Evolutionary conservation across 2,329 filamentous ascomycete genomes (phyloP).

Genomic region (Rugonectria rugulosa): DNA sequence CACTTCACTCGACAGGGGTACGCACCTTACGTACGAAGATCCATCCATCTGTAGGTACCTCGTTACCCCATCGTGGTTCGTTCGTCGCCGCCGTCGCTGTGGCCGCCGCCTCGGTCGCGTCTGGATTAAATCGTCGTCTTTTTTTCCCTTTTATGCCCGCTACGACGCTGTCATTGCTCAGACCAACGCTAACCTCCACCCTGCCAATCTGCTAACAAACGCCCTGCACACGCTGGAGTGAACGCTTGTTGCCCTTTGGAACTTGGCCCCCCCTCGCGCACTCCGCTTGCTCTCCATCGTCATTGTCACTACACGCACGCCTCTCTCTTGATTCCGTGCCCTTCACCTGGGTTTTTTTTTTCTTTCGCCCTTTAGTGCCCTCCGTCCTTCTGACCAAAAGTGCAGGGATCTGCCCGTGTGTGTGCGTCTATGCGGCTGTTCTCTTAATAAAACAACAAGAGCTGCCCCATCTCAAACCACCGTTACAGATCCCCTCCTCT

Average conservation of each 20-base stretch:
- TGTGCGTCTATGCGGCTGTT: constrained; percentile 14
- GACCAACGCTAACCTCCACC: constrained; percentile 16
- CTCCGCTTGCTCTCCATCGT: constrained; percentile 14
- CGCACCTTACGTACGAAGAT: constrained; percentile 29
- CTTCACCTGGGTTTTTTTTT: neutral
- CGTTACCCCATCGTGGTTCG: constrained; percentile 3
- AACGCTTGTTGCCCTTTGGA: constrained; percentile 7
- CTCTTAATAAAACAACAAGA: constrained; percentile 19
- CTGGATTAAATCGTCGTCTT: constrained; percentile 16
- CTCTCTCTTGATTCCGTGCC: neutral
- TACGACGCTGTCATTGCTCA: constrained; percentile 8
- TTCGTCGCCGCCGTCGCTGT: constrained; percentile 10
- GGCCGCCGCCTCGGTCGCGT: constrained; percentile 12
- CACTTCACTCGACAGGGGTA: constrained; percentile 16
- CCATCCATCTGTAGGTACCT: constrained; percentile 18
- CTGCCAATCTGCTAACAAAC: constrained; percentile 10
- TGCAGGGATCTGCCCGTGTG: constrained; percentile 15
- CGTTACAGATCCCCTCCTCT: constrained; percentile 9
- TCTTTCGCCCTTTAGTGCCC: constrained; percentile 7
- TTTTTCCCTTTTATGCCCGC: constrained; percentile 1
- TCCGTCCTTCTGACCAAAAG: constrained; percentile 14
- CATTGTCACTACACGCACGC: constrained; percentile 19
- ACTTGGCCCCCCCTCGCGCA: constrained; percentile 17
- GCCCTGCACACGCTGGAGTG: constrained; percentile 4
- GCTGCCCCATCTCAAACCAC: constrained; percentile 14